Evolutionary conservation across 371 early-diverging fungal genomes (phyloP).

Genomic region (Haplosporangium sp.): DNA sequence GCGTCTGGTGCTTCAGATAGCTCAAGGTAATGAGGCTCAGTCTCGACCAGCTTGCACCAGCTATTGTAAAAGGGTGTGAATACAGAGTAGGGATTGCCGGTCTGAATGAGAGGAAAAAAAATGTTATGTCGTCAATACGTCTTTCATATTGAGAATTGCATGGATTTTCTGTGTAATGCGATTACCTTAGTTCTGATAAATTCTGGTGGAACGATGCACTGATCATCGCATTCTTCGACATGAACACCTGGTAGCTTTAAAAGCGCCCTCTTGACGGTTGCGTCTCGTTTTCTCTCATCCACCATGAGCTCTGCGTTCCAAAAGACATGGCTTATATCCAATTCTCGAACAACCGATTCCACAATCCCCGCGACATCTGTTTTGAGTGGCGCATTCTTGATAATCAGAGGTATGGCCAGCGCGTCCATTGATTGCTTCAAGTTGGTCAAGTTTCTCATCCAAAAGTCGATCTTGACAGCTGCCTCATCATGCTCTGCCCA

Average conservation of each 20-base stretch:
- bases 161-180: conserved; percentile 22
- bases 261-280: conserved; percentile 16
- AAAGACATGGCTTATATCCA: conserved; percentile 45
- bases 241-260: not conserved
- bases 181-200: conserved; percentile 57
- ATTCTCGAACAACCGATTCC: conserved; percentile 15
- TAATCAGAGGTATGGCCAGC: conserved; percentile 63
- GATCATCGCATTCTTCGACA: conserved; percentile 59
- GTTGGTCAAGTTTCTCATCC: conserved; percentile 57
- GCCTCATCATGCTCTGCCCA: conserved; percentile 66
- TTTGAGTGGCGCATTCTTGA: conserved; percentile 38
- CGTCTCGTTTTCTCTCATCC: conserved; percentile 50
- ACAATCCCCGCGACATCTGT: conserved; percentile 40
- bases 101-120: conserved; percentile 23
- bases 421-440: conserved; percentile 54
- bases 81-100: conserved; percentile 55
- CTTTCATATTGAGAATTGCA: conserved; percentile 43
- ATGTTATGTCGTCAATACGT: no score
- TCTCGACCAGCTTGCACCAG: conserved; percentile 53
- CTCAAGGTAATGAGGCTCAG: conserved; percentile 31
- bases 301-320: conserved; percentile 44
- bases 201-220: conserved; percentile 66
- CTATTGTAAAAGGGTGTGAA: conserved; percentile 59
- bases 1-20: conserved; percentile 22
- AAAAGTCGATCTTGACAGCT: conserved; percentile 65